Conservation (phyloP, 805 yeast species). For the Saturnispora sekii region DNA sequence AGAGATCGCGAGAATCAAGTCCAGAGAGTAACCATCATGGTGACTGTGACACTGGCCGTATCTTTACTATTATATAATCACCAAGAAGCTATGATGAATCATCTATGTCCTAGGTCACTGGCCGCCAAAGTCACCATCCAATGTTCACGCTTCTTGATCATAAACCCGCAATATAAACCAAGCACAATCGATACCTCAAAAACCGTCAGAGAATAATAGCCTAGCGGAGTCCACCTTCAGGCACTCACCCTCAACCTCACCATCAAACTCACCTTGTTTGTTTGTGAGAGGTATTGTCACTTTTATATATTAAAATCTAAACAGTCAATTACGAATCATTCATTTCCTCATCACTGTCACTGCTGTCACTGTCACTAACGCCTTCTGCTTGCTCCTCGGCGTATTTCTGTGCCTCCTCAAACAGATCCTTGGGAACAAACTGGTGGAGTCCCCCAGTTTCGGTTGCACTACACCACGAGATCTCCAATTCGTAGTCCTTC, state of each 20-base stretch:
- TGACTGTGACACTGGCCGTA: background rate
- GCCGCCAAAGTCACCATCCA: too few species aligned
- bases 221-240: too few species aligned
- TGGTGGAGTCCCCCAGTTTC: slow-evolving; percentile 77
- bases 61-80: too few species aligned
- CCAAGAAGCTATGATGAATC: too few species aligned
- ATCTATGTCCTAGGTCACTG: too few species aligned
- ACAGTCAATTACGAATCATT: slow-evolving; percentile 10
- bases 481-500: slow-evolving; percentile 90
- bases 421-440: slow-evolving; percentile 67
- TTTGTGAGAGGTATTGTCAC: background rate
- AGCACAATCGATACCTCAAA: too few species aligned
- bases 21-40: background rate
- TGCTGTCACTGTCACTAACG: slow-evolving; percentile 45
- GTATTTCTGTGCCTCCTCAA: slow-evolving; percentile 71
- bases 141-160: too few species aligned
- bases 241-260: too few species aligned
- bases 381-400: slow-evolving; percentile 73
- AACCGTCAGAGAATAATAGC: too few species aligned
- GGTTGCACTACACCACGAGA: slow-evolving; percentile 73
- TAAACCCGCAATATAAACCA: too few species aligned
- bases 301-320: background rate
- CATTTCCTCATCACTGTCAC: slow-evolving; percentile 27
- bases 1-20: slow-evolving; percentile 37
- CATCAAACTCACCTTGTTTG: too few species aligned